phyloP scores from a whole-genome alignment of 2,329 filamentous ascomycete species.

The Claviceps sp. region DNA sequence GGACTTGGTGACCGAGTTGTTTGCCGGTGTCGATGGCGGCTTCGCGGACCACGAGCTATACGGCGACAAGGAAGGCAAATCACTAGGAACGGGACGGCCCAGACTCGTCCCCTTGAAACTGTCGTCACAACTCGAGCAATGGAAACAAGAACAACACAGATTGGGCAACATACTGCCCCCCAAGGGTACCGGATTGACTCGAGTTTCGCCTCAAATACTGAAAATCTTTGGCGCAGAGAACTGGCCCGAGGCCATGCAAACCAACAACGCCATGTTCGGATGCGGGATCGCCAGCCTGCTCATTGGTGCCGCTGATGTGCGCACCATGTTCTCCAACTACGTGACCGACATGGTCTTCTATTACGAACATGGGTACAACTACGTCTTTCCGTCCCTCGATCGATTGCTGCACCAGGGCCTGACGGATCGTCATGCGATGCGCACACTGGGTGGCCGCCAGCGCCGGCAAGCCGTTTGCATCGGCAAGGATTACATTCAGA shows the following conservation, averaged over 20 bases:
- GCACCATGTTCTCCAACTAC: constrained; percentile 12
- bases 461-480: constrained; percentile 8
- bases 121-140: constrained; percentile 9
- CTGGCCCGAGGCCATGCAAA: constrained; percentile 8
- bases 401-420: constrained; percentile 8
- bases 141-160: constrained; percentile 9
- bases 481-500: constrained; percentile 9
- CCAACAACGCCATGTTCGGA: constrained; percentile 11
- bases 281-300: constrained; percentile 10
- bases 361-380: constrained; percentile 13
- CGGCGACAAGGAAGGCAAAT: background rate
- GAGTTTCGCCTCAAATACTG: constrained; percentile 6
- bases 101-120: constrained; percentile 8
- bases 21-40: constrained; percentile 4
- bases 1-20: constrained; percentile 7
- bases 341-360: constrained; percentile 13
- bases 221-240: constrained; percentile 6
- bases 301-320: constrained; percentile 9
- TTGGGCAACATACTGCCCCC: constrained; percentile 10
- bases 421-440: constrained; percentile 7
- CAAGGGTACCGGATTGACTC: constrained; percentile 7
- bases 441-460: constrained; percentile 8
- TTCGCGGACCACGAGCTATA: background rate
- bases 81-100: constrained; percentile 1
- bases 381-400: constrained; percentile 10